Percentiles rank a stretch among this genome's conserved stretches.
These are phyloP conservation scores for Alternaria hordeiaustralica DNA, from an alignment of 2,329 filamentous ascomycete species.

Conservation along the genomic window DNA sequence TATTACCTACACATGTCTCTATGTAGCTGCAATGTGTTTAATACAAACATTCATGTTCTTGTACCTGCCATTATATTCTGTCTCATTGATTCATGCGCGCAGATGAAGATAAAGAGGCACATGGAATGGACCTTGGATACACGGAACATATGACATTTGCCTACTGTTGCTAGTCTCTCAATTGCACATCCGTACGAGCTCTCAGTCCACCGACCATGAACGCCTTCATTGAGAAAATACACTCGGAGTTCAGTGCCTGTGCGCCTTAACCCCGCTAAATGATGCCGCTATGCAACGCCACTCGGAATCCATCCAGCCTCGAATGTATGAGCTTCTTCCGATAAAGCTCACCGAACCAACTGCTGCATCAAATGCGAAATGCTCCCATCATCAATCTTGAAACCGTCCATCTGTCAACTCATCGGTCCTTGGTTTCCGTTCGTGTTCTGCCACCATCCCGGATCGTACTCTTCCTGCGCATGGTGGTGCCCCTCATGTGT, in stretches of 20 bases:
- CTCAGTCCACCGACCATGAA: background rate
- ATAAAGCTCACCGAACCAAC: background rate
- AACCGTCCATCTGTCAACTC: constrained; percentile 4
- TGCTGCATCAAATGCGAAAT: background rate
- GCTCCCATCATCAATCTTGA: background rate
- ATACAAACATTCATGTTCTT: background rate
- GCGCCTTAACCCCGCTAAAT: background rate
- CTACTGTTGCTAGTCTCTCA: background rate
- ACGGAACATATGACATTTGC: background rate
- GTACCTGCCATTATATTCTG: background rate
- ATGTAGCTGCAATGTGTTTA: background rate
- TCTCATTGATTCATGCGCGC: background rate
- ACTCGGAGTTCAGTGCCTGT: background rate
- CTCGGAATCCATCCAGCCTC: background rate
- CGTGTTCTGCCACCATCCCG: constrained; percentile 15
- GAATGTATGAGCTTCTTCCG: background rate
- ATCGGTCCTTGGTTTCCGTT: constrained; percentile 8
- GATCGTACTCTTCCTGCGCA: constrained; percentile 6
- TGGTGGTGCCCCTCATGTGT: constrained; percentile 9
- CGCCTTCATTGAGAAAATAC: background rate
- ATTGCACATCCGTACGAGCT: background rate
- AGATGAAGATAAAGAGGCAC: background rate
- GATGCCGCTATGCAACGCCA: background rate
- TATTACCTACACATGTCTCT: background rate
- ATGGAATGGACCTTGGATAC: background rate